These are phyloP conservation scores for Fusarium coffeatum DNA, from an alignment of 2,329 filamentous ascomycete genomes.

Conservation along the genomic window DNA sequence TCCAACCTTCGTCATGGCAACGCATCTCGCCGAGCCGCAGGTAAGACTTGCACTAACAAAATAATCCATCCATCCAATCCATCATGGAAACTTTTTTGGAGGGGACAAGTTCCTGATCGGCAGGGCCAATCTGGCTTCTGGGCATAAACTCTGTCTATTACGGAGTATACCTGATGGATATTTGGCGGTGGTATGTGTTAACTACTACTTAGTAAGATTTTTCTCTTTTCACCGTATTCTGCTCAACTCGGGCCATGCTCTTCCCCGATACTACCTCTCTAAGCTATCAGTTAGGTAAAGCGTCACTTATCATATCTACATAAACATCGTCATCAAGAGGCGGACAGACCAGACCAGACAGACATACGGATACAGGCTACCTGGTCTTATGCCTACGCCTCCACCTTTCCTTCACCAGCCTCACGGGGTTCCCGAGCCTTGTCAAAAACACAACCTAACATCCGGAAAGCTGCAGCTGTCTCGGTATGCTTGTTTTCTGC, in stretches of 20 bases:
- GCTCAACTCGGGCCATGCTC: slow-evolving; percentile 6
- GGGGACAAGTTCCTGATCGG: slow-evolving; percentile 14
- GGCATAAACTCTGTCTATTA: background rate
- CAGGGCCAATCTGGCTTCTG: slow-evolving; percentile 2
- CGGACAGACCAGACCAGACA: background rate
- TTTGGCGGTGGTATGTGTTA: background rate
- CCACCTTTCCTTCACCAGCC: slow-evolving; percentile 31
- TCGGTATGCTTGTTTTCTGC: slow-evolving; percentile 2
- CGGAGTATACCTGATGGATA: background rate
- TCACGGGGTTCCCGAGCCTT: slow-evolving; percentile 42
- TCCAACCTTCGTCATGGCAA: slow-evolving; percentile 44
- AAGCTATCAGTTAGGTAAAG: background rate
- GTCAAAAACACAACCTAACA: slow-evolving; percentile 6
- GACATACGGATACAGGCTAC: background rate
- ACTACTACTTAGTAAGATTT: background rate
- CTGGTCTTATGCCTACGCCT: slow-evolving; percentile 8
- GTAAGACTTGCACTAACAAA: slow-evolving; percentile 12
- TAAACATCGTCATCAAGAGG: slow-evolving; percentile 24
- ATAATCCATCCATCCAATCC: background rate
- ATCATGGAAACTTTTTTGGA: slow-evolving; percentile 5
- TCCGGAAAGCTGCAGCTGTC: slow-evolving; percentile 25
- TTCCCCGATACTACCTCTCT: slow-evolving; percentile 7
- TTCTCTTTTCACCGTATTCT: slow-evolving; percentile 14
- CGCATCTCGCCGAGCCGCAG: slow-evolving; percentile 32
- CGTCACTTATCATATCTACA: slow-evolving; percentile 23